Evolutionary conservation across 2,329 filamentous ascomycete genomes (phyloP).

Genomic region (Ambrosiella xylebori): DNA sequence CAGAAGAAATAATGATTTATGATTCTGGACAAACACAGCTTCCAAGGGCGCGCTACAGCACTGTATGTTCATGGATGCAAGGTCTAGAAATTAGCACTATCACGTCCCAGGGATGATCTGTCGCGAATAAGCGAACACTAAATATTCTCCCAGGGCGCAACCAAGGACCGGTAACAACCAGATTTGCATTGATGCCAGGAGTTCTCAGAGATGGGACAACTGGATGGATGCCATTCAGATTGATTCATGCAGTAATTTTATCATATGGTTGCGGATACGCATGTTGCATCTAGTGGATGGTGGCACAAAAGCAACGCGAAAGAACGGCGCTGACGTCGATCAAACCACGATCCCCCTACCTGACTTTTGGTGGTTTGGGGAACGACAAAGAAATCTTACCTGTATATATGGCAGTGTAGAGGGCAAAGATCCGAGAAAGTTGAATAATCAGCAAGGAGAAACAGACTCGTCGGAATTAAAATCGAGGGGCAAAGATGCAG

Average conservation of each 20-base stretch:
- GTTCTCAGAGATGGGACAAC: not conserved
- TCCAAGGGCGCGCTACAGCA: not conserved
- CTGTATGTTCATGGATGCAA: not conserved
- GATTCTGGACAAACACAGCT: not conserved
- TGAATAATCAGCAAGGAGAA: not conserved
- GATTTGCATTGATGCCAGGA: not conserved
- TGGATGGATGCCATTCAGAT: not conserved
- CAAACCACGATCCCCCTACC: not conserved
- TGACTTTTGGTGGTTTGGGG: not conserved
- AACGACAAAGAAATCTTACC: not conserved
- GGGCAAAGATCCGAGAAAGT: not conserved
- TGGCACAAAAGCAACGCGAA: not conserved
- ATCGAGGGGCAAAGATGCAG: not conserved
- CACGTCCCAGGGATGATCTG: not conserved
- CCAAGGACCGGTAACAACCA: not conserved
- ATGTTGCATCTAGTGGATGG: not conserved
- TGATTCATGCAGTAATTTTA: not conserved
- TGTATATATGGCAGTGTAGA: not conserved
- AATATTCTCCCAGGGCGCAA: not conserved
- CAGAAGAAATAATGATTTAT: not conserved
- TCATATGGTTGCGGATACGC: not conserved
- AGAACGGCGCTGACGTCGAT: not conserved
- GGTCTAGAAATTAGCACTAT: not conserved
- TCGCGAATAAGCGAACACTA: not conserved
- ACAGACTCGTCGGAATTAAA: not conserved